Evolutionary conservation across 139 green algal genomes (phyloP).

Genomic region (Asterochloris sp.): DNA sequence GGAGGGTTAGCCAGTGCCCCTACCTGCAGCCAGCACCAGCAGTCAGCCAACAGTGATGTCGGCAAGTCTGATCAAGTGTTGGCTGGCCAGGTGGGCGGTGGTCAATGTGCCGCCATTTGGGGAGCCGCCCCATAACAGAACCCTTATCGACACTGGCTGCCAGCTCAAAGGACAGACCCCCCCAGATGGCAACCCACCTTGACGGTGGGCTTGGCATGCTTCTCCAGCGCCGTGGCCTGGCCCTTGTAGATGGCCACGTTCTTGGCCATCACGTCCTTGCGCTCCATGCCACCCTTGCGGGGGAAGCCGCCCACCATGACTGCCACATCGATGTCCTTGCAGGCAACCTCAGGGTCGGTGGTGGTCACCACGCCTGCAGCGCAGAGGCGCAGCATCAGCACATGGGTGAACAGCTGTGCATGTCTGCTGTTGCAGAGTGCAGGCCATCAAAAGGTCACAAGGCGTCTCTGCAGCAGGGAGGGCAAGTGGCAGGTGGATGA

Average conservation of each 20-base stretch:
- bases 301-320: slow-evolving; percentile 92
- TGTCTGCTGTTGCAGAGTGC: not conserved
- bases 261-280: slow-evolving; percentile 93
- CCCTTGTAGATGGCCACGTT: slow-evolving; percentile 90
- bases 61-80: too few relatives aligned
- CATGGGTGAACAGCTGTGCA: not conserved
- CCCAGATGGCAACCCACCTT: slow-evolving; percentile 45
- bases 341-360: slow-evolving; percentile 75
- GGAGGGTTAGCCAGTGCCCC: too few relatives aligned
- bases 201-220: slow-evolving; percentile 59
- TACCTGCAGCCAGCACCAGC: too few relatives aligned
- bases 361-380: slow-evolving; percentile 71
- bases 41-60: too few relatives aligned
- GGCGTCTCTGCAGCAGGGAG: too few relatives aligned
- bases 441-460: not conserved
- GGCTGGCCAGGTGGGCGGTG: too few relatives aligned
- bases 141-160: not conserved
- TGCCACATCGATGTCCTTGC: slow-evolving; percentile 83
- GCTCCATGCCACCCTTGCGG: slow-evolving; percentile 84
- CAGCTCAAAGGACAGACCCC: too few relatives aligned
- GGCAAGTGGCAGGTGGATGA: too few relatives aligned
- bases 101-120: too few relatives aligned
- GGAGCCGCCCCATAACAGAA: not conserved
- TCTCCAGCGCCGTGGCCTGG: slow-evolving; percentile 77
- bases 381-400: not conserved